Evolutionary conservation across 1,139 yeast genomes (phyloP).

Genomic region (Pichia sp.): DNA sequence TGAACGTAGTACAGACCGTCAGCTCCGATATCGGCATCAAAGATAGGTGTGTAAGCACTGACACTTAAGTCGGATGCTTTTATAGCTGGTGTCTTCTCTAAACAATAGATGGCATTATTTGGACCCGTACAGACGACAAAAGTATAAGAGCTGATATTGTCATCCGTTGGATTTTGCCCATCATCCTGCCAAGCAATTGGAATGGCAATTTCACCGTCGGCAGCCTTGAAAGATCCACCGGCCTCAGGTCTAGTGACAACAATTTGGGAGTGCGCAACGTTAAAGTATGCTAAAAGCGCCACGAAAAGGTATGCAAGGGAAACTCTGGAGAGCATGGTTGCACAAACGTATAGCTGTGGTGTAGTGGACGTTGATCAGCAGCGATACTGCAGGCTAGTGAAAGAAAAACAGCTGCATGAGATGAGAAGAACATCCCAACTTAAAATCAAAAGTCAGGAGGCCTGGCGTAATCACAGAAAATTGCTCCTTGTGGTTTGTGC

Average conservation of each 20-base stretch:
- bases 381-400: too few relatives aligned
- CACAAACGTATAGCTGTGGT: too few relatives aligned
- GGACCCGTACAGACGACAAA: conserved; percentile 67
- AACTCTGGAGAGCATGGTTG: neutral
- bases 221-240: conserved; percentile 44
- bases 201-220: conserved; percentile 42
- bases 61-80: conserved; percentile 20
- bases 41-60: conserved; percentile 34
- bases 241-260: conserved; percentile 43
- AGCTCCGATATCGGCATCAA: conserved; percentile 40
- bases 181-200: conserved; percentile 58
- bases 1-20: conserved; percentile 70
- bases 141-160: conserved; percentile 39
- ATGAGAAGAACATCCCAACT: too few relatives aligned
- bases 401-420: too few relatives aligned
- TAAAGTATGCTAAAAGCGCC: conserved; percentile 11
- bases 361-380: too few relatives aligned
- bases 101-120: conserved; percentile 30
- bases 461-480: too few relatives aligned
- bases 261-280: conserved; percentile 39
- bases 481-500: too few relatives aligned
- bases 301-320: conserved; percentile 4
- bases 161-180: conserved; percentile 41
- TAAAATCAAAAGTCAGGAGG: too few relatives aligned
- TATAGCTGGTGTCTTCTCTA: conserved; percentile 7